Base-by-base conservation (phyloP, 208 protist species). In the Crithidia acanthocephali region DNA sequence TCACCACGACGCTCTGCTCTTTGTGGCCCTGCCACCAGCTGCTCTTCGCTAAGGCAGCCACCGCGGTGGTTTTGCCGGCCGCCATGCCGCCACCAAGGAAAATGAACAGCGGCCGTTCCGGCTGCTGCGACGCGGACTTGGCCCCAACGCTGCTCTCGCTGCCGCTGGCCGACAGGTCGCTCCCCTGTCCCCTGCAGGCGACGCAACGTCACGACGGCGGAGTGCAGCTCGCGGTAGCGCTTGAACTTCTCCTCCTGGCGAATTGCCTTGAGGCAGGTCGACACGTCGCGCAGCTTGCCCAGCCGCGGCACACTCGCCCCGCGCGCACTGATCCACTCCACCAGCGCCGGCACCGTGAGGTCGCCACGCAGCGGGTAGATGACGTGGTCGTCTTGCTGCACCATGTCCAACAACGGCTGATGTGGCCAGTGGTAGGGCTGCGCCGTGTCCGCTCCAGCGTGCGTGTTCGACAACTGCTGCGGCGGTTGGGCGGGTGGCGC, bases 11-110 rank as follows among this genome's bases (percentile, higher is more conserved):
- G 68, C 79, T 91, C 28, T 86, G 75, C 59, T 84, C 81, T 70
- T 93, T 92, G 68, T 91, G 81, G 16, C 76, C 62, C 57, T 82
- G 64, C 89, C 92, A 96, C 87, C 87, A 96, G 48, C 60, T 59
- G 61, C 83, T 93, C 67, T 77, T 80, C 0, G 88, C 85, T 0
- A 96, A 81, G 5, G 87, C 92, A 42, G 76, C 84, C 2, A 86
- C 85, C 4, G 86, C 89, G 11, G 92, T 96, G 15, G 87, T 90
- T 75, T 96, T 96, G 28, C 92, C 92, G 11, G 92, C 92, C 13
- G 92, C 92, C 92, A 96, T 94, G 18, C 92, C 92, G 42, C 92
- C 92, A 44, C 92, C 92, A 22, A 96, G 79, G 70, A 96, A 94
- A 59, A 96, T 86, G 70, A 96, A 96, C 5, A 91, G 64, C 27